Evolutionary conservation across 208 protist genomes (phyloP), one percentile per base, ranked within the genome.

Genomic region (Angomonas ambiguus): DNA sequence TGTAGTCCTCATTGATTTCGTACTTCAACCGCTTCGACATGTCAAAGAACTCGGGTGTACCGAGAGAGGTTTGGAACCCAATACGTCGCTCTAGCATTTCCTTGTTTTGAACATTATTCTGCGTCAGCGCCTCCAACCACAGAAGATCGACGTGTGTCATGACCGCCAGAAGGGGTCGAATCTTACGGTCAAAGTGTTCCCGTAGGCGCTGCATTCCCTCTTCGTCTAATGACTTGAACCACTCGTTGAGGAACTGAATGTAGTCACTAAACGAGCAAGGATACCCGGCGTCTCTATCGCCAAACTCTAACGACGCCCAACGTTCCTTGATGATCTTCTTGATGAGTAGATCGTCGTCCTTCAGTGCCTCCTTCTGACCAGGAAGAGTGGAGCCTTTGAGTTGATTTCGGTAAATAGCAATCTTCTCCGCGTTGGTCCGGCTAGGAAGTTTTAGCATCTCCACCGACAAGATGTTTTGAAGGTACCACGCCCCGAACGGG

Each of bases 1-100:
- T 97, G 82, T 97, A 97, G 78, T 97, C 92, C 63, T 97, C 92
- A 70, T 97, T 97, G 62, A 97, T 94, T 76, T 97, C 92, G 65
- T 97, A 97, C 34, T 82, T 79, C 57, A 97, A 79, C 16, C 92
- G 77, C 65, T 88, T 88, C 27, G 92, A 92, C 89, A 97, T 97
- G 71, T 97, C 92, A 65, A 97, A 95, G 63, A 97, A 97, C 74
- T 97, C 88, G 24, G 92, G 92, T 32, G 92, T 97, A 48, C 92
- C 92, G n/a, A 97, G 74, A 35, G 83, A 87, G 10, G 89, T 97
- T 67, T 97, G 89, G 66, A 94, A 93, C 18, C 80, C 92, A 70
- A 97, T 95, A 59, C 82, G 83, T 1, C 88, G 80, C 74, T 95
- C 89, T 30, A 97, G 51, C 68, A 88, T 79, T 67, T 94, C 88